Evolutionary conservation across 306 rosid genomes (phyloP), one percentile per base, ranked within the genome.

Genomic region (Sesbania bispinosa): DNA sequence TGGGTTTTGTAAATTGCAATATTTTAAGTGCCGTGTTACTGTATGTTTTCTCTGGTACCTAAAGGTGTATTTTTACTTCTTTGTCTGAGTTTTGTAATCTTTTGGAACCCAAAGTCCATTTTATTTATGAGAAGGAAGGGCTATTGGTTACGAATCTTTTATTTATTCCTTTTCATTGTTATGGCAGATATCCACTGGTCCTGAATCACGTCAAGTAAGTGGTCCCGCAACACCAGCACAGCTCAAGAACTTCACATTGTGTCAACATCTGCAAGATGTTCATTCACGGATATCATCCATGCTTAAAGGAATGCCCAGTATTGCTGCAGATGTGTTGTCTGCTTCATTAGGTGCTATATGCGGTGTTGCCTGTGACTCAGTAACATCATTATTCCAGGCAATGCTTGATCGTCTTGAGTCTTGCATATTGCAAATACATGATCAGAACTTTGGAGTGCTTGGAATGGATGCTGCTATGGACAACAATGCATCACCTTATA

Each of bases 371-470:
- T 91, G 96, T 66, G 99, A 94, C 76, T 87, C 99, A 5, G 88
- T 94, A 57, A 87, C 97, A 21, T 43, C 99, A 53, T 76, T 94
- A 58, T 94, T 94, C 87, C 99, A 94, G 84, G 85, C 97, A 14
- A 91, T 94, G 99, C 93, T 94, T 18, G 96, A 94, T 48, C 89
- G 97, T 38, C 99, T 94, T 2, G 96, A 94, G 84, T 87, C 97
- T 47, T 94, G 96, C 86, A 82, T 91, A 82, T 77, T 94, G 82
- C 97, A 91, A 86, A 89, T 91, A 69, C 97, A 94, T 47, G 97
- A 90, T 46, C 99, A 94, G 68, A 91, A 86, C 52, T 94, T 94
- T 68, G 93, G 90, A 64, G 84, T 67, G 46, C 96, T 52, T 63
- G 97, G 97, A 20, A 77, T 91, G 88, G 94, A 91, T 85, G 99